A percentile compares a stretch with the other conserved stretches of the same genome.
phyloP scores from a whole-genome alignment of 2,329 filamentous ascomycete species.

The Xylariaceae sp. region DNA sequence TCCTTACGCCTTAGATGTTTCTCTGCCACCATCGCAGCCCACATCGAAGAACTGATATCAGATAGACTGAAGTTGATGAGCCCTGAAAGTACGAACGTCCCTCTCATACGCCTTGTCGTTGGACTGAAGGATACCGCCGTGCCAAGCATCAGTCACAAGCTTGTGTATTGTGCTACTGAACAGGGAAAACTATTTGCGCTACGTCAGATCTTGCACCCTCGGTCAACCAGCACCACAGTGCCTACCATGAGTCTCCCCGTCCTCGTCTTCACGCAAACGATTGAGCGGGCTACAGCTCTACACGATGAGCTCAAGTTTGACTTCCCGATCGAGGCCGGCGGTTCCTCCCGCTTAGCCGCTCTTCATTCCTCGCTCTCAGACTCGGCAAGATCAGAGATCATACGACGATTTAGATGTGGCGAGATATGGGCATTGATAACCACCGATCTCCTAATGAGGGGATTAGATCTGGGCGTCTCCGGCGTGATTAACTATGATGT shows the following conservation, averaged over 20 bases:
- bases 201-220: conserved; percentile 81
- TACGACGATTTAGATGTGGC: conserved; percentile 84
- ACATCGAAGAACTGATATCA: conserved; percentile 74
- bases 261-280: conserved; percentile 94
- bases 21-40: conserved; percentile 97
- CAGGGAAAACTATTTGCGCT: conserved; percentile 89
- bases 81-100: conserved; percentile 46
- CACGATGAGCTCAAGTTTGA: conserved; percentile 91
- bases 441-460: conserved; percentile 86
- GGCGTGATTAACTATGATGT: conserved; percentile 98
- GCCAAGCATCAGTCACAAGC: conserved; percentile 83
- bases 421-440: conserved; percentile 97
- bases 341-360: conserved; percentile 78
- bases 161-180: conserved; percentile 89
- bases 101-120: conserved; percentile 81
- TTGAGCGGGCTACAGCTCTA: conserved; percentile 81
- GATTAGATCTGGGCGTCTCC: conserved; percentile 94
- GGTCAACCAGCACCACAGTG: conserved; percentile 50
- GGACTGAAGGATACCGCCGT: conserved; percentile 94
- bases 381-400: conserved; percentile 69
- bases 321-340: conserved; percentile 83
- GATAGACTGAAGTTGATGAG: conserved; percentile 65
- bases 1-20: conserved; percentile 76
- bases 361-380: conserved; percentile 85
- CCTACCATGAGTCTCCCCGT: conserved; percentile 77